Evolutionary conservation across 116 monocot species (phyloP).

Genomic region (Papilionanthe hybrid): DNA sequence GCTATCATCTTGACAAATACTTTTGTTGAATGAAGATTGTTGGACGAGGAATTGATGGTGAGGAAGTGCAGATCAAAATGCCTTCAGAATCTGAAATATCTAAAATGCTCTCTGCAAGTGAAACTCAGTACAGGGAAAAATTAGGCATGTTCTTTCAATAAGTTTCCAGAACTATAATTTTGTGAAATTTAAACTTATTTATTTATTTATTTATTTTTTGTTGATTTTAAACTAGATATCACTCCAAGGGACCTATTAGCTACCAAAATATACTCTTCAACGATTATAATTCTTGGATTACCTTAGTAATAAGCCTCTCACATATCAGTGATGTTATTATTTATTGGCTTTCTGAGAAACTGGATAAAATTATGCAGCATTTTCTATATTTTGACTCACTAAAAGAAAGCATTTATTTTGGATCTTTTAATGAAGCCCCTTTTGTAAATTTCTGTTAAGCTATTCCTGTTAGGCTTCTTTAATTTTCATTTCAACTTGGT

Average conservation of each 20-base stretch:
- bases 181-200: neutral
- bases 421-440: neutral
- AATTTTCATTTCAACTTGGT: neutral
- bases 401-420: neutral
- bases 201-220: neutral
- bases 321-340: neutral
- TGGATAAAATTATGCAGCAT: neutral
- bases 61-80: conserved; percentile 53
- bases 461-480: neutral
- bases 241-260: neutral
- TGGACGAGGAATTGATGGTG: conserved; percentile 66
- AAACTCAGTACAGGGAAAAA: conserved; percentile 45
- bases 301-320: neutral
- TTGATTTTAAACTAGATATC: neutral
- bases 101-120: conserved; percentile 41
- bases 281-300: neutral
- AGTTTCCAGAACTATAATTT: neutral
- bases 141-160: conserved; percentile 31
- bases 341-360: neutral
- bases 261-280: neutral
- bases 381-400: neutral
- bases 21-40: conserved; percentile 42
- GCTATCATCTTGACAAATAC: neutral
- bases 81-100: conserved; percentile 71
- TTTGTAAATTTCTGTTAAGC: neutral